These are phyloP conservation scores for Salvia rosmarinus DNA, from an alignment of 257 asterid species.

Conservation along the genomic window DNA sequence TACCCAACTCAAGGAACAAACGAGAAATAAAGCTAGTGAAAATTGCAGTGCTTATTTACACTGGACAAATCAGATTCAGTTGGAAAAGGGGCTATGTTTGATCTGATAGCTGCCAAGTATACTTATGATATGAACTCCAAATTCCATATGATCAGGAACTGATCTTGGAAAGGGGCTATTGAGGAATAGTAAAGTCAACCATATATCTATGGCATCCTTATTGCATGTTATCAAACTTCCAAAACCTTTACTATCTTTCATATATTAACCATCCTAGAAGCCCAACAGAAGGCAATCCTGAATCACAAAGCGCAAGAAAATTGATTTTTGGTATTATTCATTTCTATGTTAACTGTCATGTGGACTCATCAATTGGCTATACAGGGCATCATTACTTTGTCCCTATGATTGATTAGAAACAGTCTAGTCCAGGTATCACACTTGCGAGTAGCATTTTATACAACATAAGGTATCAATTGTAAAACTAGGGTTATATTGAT, in stretches of 20 bases:
- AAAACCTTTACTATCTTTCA: neutral
- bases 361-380: slow-evolving; percentile 7
- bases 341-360: neutral
- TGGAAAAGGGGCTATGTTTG: neutral
- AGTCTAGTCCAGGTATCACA: slow-evolving; percentile 19
- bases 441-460: slow-evolving; percentile 1
- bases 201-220: slow-evolving; percentile 4
- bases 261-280: slow-evolving; percentile 9
- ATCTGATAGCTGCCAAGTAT: slow-evolving; percentile 7
- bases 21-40: neutral
- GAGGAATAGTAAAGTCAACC: slow-evolving; percentile 9
- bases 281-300: slow-evolving; percentile 15
- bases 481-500: no score
- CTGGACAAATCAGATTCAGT: neutral
- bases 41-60: neutral
- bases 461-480: no score
- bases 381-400: slow-evolving; percentile 9
- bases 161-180: neutral
- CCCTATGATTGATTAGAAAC: neutral
- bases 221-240: slow-evolving; percentile 2
- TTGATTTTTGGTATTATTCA: neutral
- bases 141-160: neutral
- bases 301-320: slow-evolving; percentile 8
- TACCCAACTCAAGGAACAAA: slow-evolving; percentile 6
- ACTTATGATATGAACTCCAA: slow-evolving; percentile 5